These are phyloP conservation scores for Zasmidium citrigriseum DNA, from an alignment of 2,329 filamentous ascomycete species.

Conservation along the genomic window DNA sequence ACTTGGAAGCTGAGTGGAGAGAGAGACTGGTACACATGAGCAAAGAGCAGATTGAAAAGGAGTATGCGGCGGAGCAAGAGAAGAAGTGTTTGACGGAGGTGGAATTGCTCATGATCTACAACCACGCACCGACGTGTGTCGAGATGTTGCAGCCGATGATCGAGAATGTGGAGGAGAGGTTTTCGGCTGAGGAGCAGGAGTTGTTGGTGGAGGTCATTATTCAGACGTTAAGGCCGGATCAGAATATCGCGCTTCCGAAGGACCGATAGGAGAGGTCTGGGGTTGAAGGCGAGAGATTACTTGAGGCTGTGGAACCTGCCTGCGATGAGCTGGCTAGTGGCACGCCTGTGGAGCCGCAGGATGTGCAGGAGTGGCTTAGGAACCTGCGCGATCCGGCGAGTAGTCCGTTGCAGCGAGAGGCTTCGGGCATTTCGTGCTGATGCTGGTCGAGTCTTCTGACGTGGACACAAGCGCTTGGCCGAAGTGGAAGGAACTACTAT, in stretches of 20 bases:
- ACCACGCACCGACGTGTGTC: slow-evolving; percentile 33
- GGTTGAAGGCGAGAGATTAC: background rate
- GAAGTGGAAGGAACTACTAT: too few relatives aligned
- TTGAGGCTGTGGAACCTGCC: background rate
- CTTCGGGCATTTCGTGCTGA: too few relatives aligned
- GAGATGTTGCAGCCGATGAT: slow-evolving; percentile 39
- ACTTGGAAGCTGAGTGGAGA: slow-evolving; percentile 31
- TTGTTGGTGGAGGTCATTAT: slow-evolving; percentile 30
- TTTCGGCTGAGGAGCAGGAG: slow-evolving; percentile 34
- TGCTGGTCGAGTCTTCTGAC: too few relatives aligned
- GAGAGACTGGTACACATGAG: slow-evolving; percentile 24
- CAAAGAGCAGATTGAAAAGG: slow-evolving; percentile 26
- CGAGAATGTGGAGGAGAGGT: slow-evolving; percentile 37
- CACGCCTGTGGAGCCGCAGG: too few relatives aligned
- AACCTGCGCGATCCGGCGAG: too few relatives aligned
- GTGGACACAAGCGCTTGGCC: too few relatives aligned
- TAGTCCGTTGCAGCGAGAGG: too few relatives aligned
- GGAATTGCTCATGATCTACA: slow-evolving; percentile 37
- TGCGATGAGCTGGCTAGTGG: background rate
- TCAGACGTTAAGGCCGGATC: slow-evolving; percentile 16
- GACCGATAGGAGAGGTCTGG: background rate
- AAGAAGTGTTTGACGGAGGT: slow-evolving; percentile 36
- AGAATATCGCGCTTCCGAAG: slow-evolving; percentile 3
- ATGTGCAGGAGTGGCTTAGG: too few relatives aligned
- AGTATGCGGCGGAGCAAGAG: slow-evolving; percentile 33